Evolutionary conservation across 805 yeast species (phyloP), one percentile per base, ranked within the genome.

Genomic region (Starmerella lactis-condensi): DNA sequence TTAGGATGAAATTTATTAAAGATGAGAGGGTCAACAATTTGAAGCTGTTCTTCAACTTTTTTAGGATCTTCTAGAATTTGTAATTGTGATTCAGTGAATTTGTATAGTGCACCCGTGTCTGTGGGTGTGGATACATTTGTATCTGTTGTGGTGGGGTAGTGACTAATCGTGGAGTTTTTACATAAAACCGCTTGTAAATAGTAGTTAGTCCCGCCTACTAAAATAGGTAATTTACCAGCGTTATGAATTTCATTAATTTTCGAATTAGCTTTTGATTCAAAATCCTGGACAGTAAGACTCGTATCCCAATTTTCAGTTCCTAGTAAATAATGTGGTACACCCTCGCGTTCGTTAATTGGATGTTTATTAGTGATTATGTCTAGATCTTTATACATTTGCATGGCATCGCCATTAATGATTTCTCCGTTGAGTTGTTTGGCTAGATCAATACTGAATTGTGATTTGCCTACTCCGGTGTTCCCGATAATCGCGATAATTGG

Each of bases 201-300:
- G 51, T 89, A 89, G 48, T 83, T 95, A 0, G 98, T 89, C 0
- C 98, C 98, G 4, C 98, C 98, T 1, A 89, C 89, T 0, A 89
- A 51, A 3, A 89, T 76, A 0, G 98, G 95, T 1, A 75, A 43
- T 45, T 81, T 82, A 0, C 77, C 77, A 14, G 75, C 49, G 0
- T 49, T 33, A 37, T 72, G 74, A 8, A 85, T 72, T 20, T 71
- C 76, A 0, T 65, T 62, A 6, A 83, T 75, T 12, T 30, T 14
- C 6, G 21, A 22, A 4, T 59, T 45, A 6, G 93, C 93, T 42
- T 81, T 94, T 22, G 58, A 47, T 31, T 73, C 70, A 49, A 83
- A 89, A 32, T 76, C 56, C 45, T 78, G 91, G 5, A 83, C 72
- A 38, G 67, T 70, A 47, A 85, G 82, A 16, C 64, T 57, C 11